phyloP scores from a whole-genome alignment of 371 early-diverging fungal genomes.

The Apophysomyces elegans region DNA sequence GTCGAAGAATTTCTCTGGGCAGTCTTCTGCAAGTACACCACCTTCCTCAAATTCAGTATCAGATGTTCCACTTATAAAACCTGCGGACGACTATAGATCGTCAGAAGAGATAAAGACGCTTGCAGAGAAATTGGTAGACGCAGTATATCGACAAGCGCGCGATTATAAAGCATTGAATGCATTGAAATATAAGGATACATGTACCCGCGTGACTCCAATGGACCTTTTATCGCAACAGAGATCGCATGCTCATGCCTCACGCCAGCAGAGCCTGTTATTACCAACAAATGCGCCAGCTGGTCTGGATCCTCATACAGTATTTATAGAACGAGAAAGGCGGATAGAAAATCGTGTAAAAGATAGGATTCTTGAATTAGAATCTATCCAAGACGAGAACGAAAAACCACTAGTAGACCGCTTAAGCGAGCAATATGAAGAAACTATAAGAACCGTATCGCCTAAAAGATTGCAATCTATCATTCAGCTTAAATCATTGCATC shows the following conservation, averaged over 20 bases:
- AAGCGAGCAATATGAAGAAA: conserved; percentile 41
- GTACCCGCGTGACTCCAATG: conserved; percentile 18
- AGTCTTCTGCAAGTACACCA: conserved; percentile 10
- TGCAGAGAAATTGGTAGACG: conserved; percentile 45
- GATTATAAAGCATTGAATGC: conserved; percentile 31
- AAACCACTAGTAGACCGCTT: conserved; percentile 31
- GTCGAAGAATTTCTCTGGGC: conserved; percentile 21
- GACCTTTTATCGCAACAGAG: conserved; percentile 33
- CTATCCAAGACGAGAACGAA: conserved; percentile 19
- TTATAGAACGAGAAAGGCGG: conserved; percentile 51
- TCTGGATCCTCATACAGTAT: conserved; percentile 59
- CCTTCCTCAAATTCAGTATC: neutral
- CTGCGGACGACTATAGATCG: conserved; percentile 12
- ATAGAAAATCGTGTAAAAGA: conserved; percentile 25
- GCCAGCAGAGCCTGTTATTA: conserved; percentile 69
- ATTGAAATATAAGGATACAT: conserved; percentile 18
- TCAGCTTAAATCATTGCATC: conserved; percentile 77
- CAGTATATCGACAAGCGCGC: conserved; percentile 39
- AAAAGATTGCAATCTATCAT: conserved; percentile 69
- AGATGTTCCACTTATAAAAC: conserved; percentile 8
- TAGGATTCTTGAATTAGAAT: conserved; percentile 21
- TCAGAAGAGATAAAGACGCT: conserved; percentile 38
- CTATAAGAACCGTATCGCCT: conserved; percentile 36
- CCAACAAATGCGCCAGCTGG: conserved; percentile 75
- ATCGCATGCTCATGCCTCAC: conserved; percentile 60